phyloP scores from a whole-genome alignment of 164 flowering plant genomes.

The Magnolia changhungtana region DNA sequence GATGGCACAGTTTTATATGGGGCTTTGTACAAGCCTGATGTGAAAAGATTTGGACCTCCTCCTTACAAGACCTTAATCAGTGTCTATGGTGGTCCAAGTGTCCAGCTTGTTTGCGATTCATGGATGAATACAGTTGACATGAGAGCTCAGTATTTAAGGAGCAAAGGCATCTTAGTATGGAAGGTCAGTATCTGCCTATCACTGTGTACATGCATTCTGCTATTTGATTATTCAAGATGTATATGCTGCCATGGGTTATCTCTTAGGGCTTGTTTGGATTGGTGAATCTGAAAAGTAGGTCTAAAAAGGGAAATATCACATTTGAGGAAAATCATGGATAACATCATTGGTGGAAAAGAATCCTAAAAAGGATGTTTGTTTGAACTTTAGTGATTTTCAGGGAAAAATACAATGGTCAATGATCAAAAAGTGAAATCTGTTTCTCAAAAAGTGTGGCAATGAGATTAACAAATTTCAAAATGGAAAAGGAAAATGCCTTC shows the following conservation, averaged over 20 bases:
- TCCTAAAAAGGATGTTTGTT: no score
- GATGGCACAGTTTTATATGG: slow-evolving; percentile 78
- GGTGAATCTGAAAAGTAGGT: no score
- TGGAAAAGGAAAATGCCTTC: no score
- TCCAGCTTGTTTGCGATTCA: slow-evolving; percentile 75
- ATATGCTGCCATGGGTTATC: background rate
- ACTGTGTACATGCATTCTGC: background rate
- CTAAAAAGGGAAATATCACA: no score
- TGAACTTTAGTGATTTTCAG: no score
- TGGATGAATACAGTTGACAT: slow-evolving; percentile 89
- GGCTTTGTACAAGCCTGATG: slow-evolving; percentile 76
- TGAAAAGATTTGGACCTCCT: slow-evolving; percentile 71
- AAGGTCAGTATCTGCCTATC: slow-evolving; percentile 52
- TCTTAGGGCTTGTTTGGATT: no score
- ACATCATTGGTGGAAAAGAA: no score
- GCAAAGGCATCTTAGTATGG: slow-evolving; percentile 84
- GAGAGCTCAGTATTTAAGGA: slow-evolving; percentile 88
- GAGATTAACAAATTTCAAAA: no score
- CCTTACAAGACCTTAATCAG: slow-evolving; percentile 80
- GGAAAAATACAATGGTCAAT: no score
- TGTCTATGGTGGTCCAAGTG: slow-evolving; percentile 89
- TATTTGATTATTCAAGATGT: background rate
- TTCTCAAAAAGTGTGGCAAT: no score
- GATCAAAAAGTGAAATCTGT: no score
- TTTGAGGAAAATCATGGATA: no score